Base-by-base conservation (phyloP, 768 basidiomycete species). In the Artomyces pyxidatus region DNA sequence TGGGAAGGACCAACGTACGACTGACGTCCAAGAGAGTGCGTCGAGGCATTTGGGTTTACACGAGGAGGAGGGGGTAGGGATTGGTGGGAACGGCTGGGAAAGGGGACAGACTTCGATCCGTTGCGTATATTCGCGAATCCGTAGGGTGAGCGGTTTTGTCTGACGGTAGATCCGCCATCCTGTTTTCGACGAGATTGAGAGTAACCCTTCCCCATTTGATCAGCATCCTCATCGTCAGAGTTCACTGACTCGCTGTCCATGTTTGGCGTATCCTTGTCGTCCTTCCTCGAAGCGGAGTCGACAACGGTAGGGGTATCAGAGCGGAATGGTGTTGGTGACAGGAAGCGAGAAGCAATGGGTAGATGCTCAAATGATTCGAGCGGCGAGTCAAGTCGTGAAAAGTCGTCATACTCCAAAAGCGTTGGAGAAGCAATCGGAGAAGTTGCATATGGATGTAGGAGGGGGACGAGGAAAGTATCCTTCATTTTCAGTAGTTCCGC, bases 331-430 rank as follows among this genome's bases (percentile, higher is more conserved):
- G 60, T 59, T 8, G 87, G 86, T 4, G 85, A 85, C 71, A 92
- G 87, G 74, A 93, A 96, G 43, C 88, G 83, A 21, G 93, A 84
- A 40, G 93, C 93, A 53, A 96, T 96, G 43, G 93, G 85, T 3
- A 92, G 72, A 54, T 82, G 71, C 7, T 93, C 88, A 37, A 75
- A 64, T 0, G 87, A 86, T 57, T 88, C 90, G 6, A 70, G 57
- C 9, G 69, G 85, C 1, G 87, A 83, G 16, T 83, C 86, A 38
- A 75, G 47, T 16, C 80, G 83, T 42, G 54, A 37, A 61, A 78
- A 83, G 42, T 83, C 84, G 55, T 88, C 85, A 58, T 80, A 83
- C 38, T 85, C 84, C 29, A 74, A 56, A 43, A 78, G 77, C 10
- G 77, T 75, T 4, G 78, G 78, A 0, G 79, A 78, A 10, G 80